Evolutionary conservation across 257 asterid species (phyloP).

Genomic region (Ocimum tenuiflorum): DNA sequence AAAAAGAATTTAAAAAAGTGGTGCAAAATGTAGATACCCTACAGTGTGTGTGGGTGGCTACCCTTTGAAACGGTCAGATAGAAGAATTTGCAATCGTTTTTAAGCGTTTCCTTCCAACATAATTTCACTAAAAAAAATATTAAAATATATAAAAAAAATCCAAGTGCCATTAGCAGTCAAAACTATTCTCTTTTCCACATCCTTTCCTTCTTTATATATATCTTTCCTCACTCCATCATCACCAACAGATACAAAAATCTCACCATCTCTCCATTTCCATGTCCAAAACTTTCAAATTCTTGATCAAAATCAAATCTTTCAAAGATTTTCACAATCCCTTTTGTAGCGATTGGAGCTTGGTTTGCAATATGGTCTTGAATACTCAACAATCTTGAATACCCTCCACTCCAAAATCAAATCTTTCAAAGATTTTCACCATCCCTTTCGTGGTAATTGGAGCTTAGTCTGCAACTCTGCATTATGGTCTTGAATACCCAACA

Average conservation of each 20-base stretch:
- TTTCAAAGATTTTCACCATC: neutral
- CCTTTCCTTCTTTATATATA: neutral
- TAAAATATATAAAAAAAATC: neutral
- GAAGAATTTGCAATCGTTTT: constrained; percentile 4
- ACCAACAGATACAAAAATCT: constrained; percentile 1
- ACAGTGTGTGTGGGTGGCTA: neutral
- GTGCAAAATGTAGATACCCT: neutral
- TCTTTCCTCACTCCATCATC: constrained; percentile 15
- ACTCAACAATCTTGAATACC: constrained; percentile 19
- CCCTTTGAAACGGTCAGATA: constrained; percentile 44
- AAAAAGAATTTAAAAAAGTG: neutral
- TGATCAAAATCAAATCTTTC: constrained; percentile 12
- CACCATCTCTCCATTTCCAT: constrained; percentile 4
- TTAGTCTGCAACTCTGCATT: constrained; percentile 10
- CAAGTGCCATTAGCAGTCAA: constrained; percentile 16
- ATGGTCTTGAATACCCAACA: constrained; percentile 11
- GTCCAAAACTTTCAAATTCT: neutral
- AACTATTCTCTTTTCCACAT: constrained; percentile 22
- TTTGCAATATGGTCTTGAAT: constrained; percentile 4
- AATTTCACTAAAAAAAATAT: neutral
- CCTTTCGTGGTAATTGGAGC: neutral
- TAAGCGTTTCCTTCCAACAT: neutral
- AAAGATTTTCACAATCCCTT: neutral
- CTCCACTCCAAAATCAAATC: neutral
- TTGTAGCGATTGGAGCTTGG: neutral